Conservation (phyloP, 495 filamentous ascomycete species). For the Parathielavia hyrcaniae region DNA sequence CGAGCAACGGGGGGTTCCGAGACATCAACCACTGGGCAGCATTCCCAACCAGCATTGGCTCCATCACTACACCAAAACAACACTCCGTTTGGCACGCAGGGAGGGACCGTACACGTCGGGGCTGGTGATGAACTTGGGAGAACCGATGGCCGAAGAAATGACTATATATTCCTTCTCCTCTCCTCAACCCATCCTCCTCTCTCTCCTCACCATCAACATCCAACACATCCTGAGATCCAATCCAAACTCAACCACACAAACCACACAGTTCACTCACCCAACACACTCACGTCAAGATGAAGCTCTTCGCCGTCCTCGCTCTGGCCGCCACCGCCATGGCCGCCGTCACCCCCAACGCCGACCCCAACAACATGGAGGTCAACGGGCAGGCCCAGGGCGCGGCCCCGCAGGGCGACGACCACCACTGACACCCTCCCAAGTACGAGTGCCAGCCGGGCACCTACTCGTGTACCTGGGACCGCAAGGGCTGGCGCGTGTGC, state of each 20-base stretch:
- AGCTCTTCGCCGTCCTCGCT: slow-evolving; percentile 23
- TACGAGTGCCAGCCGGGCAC: not conserved
- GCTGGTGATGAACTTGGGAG: no score
- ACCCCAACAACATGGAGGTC: slow-evolving; percentile 1
- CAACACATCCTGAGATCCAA: slow-evolving; percentile 1
- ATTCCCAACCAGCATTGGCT: not conserved
- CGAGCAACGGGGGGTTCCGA: slow-evolving; percentile 1
- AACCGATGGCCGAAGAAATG: not conserved
- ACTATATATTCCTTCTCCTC: slow-evolving; percentile 3
- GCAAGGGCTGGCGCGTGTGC: slow-evolving; percentile 30
- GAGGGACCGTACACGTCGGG: not conserved
- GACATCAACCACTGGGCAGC: slow-evolving; percentile 3
- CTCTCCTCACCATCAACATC: not conserved
- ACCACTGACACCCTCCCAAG: not conserved
- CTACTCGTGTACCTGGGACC: slow-evolving; percentile 7
- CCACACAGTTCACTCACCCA: not conserved
- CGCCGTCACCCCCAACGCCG: slow-evolving; percentile 6
- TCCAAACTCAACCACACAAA: not conserved
- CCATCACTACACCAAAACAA: not conserved
- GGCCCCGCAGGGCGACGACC: not conserved
- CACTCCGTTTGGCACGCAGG: slow-evolving; percentile 1
- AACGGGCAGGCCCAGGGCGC: slow-evolving; percentile 7
- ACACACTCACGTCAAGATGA: slow-evolving; percentile 19
- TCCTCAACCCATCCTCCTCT: slow-evolving; percentile 1
- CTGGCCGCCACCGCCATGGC: slow-evolving; percentile 22